Conservation (phyloP, 2,329 filamentous ascomycete species). For the Alternaria solani region DNA sequence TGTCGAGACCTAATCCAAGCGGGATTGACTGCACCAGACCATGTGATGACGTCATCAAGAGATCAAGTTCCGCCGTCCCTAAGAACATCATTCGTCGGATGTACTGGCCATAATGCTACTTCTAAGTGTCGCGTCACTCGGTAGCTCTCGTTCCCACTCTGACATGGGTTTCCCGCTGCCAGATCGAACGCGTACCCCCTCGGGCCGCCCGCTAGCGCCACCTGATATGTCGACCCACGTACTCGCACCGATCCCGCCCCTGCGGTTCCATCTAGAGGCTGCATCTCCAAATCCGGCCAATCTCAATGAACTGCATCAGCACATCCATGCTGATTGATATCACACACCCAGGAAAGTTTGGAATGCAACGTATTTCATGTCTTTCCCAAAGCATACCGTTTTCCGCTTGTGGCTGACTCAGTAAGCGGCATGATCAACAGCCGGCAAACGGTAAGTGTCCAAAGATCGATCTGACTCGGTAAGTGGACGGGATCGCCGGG, state of each 20-base stretch:
- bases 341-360: neutral
- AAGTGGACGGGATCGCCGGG: neutral
- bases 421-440: neutral
- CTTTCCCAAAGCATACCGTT: neutral
- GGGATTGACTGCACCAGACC: neutral
- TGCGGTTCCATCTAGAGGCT: neutral
- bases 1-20: neutral
- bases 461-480: slow-evolving; percentile 1
- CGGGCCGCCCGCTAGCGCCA: neutral
- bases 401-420: neutral
- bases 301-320: neutral
- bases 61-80: neutral
- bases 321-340: neutral
- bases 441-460: neutral
- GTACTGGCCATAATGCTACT: neutral
- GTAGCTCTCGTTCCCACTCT: neutral
- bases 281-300: neutral
- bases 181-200: neutral
- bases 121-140: neutral
- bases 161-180: neutral
- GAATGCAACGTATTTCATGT: neutral
- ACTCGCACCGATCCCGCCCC: neutral
- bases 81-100: neutral
- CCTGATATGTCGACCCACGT: neutral
- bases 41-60: neutral